These are phyloP conservation scores for Lithohypha guttulata DNA, from an alignment of 2,329 filamentous ascomycete genomes.

Conservation along the genomic window DNA sequence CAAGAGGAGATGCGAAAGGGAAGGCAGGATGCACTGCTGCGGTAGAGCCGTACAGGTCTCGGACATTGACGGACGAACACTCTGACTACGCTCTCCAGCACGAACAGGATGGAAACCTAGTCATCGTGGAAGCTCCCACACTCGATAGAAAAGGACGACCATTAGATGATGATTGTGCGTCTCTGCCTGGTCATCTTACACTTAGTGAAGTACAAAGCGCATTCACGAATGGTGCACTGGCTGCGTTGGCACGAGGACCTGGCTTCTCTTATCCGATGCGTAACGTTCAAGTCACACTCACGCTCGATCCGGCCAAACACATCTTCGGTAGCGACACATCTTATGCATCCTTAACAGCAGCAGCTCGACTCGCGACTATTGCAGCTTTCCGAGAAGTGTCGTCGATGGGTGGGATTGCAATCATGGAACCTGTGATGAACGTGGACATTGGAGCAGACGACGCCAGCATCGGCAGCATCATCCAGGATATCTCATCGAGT, in stretches of 20 bases:
- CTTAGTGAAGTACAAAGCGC: constrained; percentile 39
- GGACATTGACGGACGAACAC: constrained; percentile 20
- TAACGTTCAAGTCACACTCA: constrained; percentile 59
- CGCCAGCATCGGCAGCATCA: constrained; percentile 64
- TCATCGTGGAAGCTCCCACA: constrained; percentile 45
- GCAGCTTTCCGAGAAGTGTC: constrained; percentile 55
- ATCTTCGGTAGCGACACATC: constrained; percentile 58
- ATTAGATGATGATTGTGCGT: constrained; percentile 32
- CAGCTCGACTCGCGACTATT: constrained; percentile 56
- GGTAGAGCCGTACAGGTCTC: constrained; percentile 47
- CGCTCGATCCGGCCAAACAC: constrained; percentile 54
- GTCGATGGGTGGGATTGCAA: constrained; percentile 43
- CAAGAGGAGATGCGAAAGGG: constrained; percentile 67
- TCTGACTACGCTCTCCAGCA: constrained; percentile 28
- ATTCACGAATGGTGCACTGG: constrained; percentile 68
- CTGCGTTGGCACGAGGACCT: constrained; percentile 76
- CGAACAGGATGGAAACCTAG: constrained; percentile 59
- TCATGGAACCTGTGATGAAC: constrained; percentile 92
- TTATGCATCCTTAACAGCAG: constrained; percentile 57
- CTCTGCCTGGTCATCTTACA: constrained; percentile 45
- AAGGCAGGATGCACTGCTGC: constrained; percentile 64
- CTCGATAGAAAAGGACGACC: constrained; percentile 33
- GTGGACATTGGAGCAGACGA: constrained; percentile 81
- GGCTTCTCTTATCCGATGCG: constrained; percentile 71
- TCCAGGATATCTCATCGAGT: constrained; percentile 67